Conservation (phyloP, 345 rosid species). For the Acer negundo region DNA sequence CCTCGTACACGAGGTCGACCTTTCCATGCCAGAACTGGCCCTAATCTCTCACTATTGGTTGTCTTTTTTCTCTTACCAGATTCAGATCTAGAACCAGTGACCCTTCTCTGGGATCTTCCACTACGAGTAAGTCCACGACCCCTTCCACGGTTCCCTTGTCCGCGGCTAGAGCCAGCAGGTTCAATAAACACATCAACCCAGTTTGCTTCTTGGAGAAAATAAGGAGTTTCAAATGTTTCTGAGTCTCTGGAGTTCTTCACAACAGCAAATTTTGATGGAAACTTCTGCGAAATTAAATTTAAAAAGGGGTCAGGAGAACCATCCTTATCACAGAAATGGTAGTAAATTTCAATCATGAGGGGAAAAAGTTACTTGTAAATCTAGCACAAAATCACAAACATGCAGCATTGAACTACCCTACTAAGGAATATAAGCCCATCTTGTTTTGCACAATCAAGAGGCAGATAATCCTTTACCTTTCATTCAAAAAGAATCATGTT, state of each 20-base stretch:
- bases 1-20: conserved; percentile 49
- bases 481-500: background rate
- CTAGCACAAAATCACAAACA: background rate
- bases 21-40: conserved; percentile 40
- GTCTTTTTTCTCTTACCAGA: conserved; percentile 45
- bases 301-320: conserved; percentile 1
- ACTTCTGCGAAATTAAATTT: conserved; percentile 30
- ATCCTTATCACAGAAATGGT: background rate
- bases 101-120: conserved; percentile 45
- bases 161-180: conserved; percentile 38
- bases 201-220: conserved; percentile 49
- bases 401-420: background rate
- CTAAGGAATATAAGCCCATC: background rate
- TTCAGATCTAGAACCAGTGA: conserved; percentile 36
- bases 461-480: background rate
- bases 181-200: conserved; percentile 46
- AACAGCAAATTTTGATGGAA: conserved; percentile 37
- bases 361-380: background rate
- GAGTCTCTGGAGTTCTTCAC: conserved; percentile 37
- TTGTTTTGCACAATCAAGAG: background rate
- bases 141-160: conserved; percentile 49
- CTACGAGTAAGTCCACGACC: conserved; percentile 45
- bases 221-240: conserved; percentile 32
- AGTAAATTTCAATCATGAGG: background rate
- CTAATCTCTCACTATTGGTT: conserved; percentile 26